Percentiles rank a stretch among this genome's conserved stretches.
These are phyloP conservation scores for Candida ovalis DNA, from an alignment of 805 yeast species.

Conservation along the genomic window DNA sequence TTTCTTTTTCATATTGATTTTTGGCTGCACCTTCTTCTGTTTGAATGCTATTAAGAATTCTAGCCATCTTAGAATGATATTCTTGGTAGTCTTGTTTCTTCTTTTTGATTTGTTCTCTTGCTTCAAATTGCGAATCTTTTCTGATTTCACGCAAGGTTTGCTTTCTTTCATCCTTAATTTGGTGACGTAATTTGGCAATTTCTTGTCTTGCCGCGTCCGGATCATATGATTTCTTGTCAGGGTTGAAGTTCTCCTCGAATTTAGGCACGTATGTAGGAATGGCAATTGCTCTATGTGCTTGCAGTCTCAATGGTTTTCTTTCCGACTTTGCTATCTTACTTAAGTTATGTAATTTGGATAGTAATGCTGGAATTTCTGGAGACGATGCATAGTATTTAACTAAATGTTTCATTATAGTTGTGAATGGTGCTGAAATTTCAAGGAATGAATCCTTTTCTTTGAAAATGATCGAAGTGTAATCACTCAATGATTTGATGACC, in stretches of 20 bases:
- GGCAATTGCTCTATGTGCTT: constrained; percentile 78
- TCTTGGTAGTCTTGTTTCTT: constrained; percentile 71
- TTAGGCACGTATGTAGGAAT: constrained; percentile 84
- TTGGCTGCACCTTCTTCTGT: constrained; percentile 95
- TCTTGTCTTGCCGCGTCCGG: constrained; percentile 79
- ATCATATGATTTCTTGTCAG: constrained; percentile 90
- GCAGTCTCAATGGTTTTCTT: constrained; percentile 72
- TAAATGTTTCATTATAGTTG: constrained; percentile 38
- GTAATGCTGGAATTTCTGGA: constrained; percentile 32
- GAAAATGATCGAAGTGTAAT: constrained; percentile 40
- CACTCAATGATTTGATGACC: constrained; percentile 32
- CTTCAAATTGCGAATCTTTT: constrained; percentile 80
- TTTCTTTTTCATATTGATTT: constrained; percentile 87
- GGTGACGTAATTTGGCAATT: constrained; percentile 73
- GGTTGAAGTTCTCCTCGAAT: constrained; percentile 94
- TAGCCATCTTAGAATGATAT: constrained; percentile 88
- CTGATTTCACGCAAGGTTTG: constrained; percentile 85
- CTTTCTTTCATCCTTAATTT: constrained; percentile 89
- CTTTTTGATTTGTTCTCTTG: constrained; percentile 77
- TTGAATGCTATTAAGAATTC: constrained; percentile 78
- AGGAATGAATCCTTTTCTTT: constrained; percentile 57
- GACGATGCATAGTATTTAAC: constrained; percentile 33
- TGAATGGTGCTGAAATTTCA: constrained; percentile 54
- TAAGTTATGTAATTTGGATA: constrained; percentile 46
- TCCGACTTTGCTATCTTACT: constrained; percentile 43